Percentiles rank a stretch among this genome's conserved stretches.
Conservation (phyloP, 345 rosid genomes). For the Syzygium grande region DNA sequence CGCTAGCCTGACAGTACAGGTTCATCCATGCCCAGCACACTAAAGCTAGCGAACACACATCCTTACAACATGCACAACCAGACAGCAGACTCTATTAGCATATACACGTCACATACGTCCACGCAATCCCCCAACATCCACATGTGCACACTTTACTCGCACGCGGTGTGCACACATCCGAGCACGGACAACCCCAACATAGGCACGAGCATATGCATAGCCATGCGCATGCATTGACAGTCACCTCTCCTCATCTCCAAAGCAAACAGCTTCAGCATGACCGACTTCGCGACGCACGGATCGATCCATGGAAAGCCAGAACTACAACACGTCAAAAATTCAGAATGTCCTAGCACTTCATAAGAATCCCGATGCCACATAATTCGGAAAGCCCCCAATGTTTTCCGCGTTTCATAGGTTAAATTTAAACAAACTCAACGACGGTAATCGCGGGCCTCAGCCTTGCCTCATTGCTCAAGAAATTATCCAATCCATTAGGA, state of each 20-base stretch:
- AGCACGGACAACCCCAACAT: not conserved
- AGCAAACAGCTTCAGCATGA: not conserved
- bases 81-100: not conserved
- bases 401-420: not conserved
- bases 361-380: not conserved
- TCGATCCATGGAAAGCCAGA: not conserved
- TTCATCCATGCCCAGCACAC: not conserved
- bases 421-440: not conserved
- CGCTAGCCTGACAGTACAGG: not conserved
- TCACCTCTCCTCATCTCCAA: not conserved
- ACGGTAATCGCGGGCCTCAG: not conserved
- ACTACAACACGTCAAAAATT: not conserved
- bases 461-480: not conserved
- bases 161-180: not conserved
- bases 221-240: not conserved
- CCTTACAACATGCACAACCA: not conserved
- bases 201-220: not conserved
- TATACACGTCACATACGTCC: not conserved
- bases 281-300: not conserved
- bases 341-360: not conserved
- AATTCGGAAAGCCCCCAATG: not conserved
- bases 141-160: accelerated
- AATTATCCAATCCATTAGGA: not conserved
- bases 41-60: not conserved
- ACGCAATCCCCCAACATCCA: not conserved